These are phyloP conservation scores for Dissophora globulifera DNA, from an alignment of 192 early-diverging fungal genomes.

Conservation along the genomic window DNA sequence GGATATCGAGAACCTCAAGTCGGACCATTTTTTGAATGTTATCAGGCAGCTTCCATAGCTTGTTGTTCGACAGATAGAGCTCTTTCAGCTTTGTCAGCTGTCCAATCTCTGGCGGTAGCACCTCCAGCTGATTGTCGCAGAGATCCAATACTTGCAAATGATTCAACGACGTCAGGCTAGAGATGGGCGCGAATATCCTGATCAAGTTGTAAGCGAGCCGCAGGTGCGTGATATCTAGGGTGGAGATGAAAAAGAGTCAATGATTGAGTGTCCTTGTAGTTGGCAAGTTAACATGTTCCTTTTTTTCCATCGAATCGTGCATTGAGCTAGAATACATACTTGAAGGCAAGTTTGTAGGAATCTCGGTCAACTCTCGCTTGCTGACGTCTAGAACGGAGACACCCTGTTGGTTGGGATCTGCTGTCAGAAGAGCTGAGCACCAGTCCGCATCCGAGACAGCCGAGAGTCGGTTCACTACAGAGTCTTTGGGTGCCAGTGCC, in stretches of 20 bases:
- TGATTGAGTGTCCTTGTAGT: too few species aligned
- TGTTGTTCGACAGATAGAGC: constrained; percentile 45
- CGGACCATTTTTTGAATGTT: constrained; percentile 41
- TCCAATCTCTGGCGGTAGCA: constrained; percentile 49
- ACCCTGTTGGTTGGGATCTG: constrained; percentile 24
- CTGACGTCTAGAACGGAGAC: constrained; percentile 43
- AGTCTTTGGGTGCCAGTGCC: not conserved
- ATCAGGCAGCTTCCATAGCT: constrained; percentile 46
- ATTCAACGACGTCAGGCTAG: constrained; percentile 24
- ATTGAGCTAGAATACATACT: constrained; percentile 33
- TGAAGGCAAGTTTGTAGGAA: constrained; percentile 24
- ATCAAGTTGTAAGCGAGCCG: constrained; percentile 44
- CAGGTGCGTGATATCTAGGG: constrained; percentile 47
- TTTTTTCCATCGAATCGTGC: too few species aligned
- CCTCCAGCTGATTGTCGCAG: constrained; percentile 49
- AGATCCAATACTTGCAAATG: constrained; percentile 52
- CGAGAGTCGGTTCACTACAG: constrained; percentile 14
- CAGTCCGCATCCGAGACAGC: constrained; percentile 41
- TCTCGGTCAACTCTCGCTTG: constrained; percentile 36
- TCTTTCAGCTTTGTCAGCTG: constrained; percentile 44
- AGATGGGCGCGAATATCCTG: constrained; percentile 18
- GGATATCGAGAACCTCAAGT: constrained; percentile 51
- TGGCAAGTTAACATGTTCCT: too few species aligned
- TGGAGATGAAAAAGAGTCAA: too few species aligned
- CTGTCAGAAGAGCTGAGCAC: constrained; percentile 8